Conservation (phyloP, 2,329 filamentous ascomycete species). For the Mycosphaerella sp. region DNA sequence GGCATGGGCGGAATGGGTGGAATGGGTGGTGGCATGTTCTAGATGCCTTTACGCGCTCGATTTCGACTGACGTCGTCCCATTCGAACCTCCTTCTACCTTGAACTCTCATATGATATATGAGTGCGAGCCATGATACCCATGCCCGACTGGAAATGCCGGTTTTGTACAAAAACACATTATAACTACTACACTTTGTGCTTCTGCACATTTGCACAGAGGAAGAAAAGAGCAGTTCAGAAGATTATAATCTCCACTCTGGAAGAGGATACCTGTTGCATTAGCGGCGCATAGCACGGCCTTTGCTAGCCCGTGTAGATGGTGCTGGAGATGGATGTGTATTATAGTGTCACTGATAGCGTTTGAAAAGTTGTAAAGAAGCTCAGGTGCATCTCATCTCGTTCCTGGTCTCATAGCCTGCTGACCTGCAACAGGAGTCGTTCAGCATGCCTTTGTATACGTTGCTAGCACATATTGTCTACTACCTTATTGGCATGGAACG, state of each 20-base stretch:
- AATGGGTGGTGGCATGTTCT: slow-evolving; percentile 44
- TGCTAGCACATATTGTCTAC: no score
- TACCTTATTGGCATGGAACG: no score
- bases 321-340: slow-evolving; percentile 6
- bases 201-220: slow-evolving; percentile 1
- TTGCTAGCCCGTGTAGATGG: slow-evolving; percentile 3
- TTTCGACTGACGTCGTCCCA: neutral
- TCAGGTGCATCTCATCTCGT: neutral
- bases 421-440: neutral
- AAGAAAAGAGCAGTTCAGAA: slow-evolving; percentile 1
- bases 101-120: slow-evolving; percentile 18
- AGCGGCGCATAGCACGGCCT: slow-evolving; percentile 10
- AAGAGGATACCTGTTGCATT: slow-evolving; percentile 6
- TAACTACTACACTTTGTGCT: slow-evolving; percentile 11
- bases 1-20: slow-evolving; percentile 57
- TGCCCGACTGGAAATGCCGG: slow-evolving; percentile 8
- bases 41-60: slow-evolving; percentile 13
- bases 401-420: neutral
- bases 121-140: slow-evolving; percentile 18
- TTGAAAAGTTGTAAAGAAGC: slow-evolving; percentile 8
- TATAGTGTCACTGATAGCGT: slow-evolving; percentile 18
- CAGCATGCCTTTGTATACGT: neutral
- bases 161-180: slow-evolving; percentile 12
- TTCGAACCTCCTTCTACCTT: slow-evolving; percentile 4
- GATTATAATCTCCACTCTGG: slow-evolving; percentile 13